phyloP scores from a whole-genome alignment of 2,329 filamentous ascomycete species.

The Blumeriella jaapii region DNA sequence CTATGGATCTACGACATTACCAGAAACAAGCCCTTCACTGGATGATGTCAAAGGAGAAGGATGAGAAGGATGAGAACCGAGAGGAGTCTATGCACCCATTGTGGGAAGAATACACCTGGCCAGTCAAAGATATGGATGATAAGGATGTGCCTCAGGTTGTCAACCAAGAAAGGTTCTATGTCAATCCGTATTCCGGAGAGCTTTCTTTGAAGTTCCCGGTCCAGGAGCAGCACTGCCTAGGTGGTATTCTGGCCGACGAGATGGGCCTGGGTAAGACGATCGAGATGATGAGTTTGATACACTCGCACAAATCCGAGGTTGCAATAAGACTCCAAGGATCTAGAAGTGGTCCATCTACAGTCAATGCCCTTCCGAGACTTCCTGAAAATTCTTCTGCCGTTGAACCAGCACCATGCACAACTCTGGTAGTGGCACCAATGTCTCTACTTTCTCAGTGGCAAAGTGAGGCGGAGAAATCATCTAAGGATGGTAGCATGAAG shows the following conservation, averaged over 20 bases:
- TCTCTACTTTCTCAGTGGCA: conserved; percentile 96
- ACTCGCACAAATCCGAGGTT: conserved; percentile 61
- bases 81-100: conserved; percentile 87
- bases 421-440: conserved; percentile 92
- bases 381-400: conserved; percentile 44
- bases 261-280: conserved; percentile 99
- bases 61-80: conserved; percentile 53
- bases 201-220: conserved; percentile 82
- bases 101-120: conserved; percentile 95
- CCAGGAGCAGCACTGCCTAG: conserved; percentile 89
- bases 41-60: conserved; percentile 91
- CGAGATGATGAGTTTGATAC: conserved; percentile 90
- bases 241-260: conserved; percentile 87
- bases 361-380: conserved; percentile 52
- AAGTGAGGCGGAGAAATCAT: conserved; percentile 86
- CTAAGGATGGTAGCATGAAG: conserved; percentile 69
- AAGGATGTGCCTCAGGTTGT: conserved; percentile 55
- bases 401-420: conserved; percentile 71
- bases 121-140: conserved; percentile 76
- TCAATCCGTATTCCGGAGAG: conserved; percentile 95
- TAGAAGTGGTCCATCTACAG: conserved; percentile 27
- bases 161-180: conserved; percentile 68
- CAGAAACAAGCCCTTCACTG: conserved; percentile 92
- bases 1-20: conserved; percentile 76
- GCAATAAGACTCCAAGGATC: conserved; percentile 30